These are phyloP conservation scores for Musa beccarii DNA, from an alignment of 176 grass and related monocot species.

Conservation along the genomic window DNA sequence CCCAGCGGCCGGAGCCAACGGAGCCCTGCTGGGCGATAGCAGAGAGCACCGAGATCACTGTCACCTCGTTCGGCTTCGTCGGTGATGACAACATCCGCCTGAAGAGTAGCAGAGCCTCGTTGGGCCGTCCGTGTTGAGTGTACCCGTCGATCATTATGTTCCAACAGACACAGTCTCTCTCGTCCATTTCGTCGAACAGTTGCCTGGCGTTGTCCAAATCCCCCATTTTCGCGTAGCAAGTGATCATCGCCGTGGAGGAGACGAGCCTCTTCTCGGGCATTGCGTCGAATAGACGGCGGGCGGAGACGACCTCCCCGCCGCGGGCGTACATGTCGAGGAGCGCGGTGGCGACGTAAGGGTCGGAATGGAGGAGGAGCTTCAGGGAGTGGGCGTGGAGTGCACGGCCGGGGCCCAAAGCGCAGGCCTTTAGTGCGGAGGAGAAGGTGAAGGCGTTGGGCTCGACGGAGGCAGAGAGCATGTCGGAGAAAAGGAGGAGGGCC, in stretches of 20 bases:
- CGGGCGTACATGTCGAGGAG: constrained; percentile 90
- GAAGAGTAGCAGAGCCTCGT: constrained; percentile 53
- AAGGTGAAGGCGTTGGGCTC: constrained; percentile 57
- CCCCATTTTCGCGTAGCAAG: constrained; percentile 65
- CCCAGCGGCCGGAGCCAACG: constrained; percentile 54
- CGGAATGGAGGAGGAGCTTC: constrained; percentile 44
- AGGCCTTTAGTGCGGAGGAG: constrained; percentile 61
- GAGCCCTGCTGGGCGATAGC: constrained; percentile 63
- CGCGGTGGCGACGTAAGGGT: constrained; percentile 69
- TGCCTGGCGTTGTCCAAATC: constrained; percentile 40
- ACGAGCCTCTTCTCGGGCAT: constrained; percentile 58
- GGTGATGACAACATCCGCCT: constrained; percentile 54
- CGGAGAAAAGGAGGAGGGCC: constrained; percentile 57
- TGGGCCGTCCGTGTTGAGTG: constrained; percentile 50
- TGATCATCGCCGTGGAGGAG: constrained; percentile 81
- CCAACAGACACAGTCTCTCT: constrained; percentile 74
- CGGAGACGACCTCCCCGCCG: constrained; percentile 40
- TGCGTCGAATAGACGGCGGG: constrained; percentile 59
- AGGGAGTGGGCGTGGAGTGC: constrained; percentile 67
- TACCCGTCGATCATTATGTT: constrained; percentile 96
- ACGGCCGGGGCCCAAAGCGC: constrained; percentile 40
- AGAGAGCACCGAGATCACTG: constrained; percentile 45
- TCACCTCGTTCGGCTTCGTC: constrained; percentile 43
- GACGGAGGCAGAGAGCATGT: constrained; percentile 51
- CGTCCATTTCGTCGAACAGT: constrained; percentile 48